A percentile compares a stretch with the other conserved stretches of the same genome.
phyloP scores from a whole-genome alignment of 2,329 filamentous ascomycete species.

The Tolypocladium paradoxum region DNA sequence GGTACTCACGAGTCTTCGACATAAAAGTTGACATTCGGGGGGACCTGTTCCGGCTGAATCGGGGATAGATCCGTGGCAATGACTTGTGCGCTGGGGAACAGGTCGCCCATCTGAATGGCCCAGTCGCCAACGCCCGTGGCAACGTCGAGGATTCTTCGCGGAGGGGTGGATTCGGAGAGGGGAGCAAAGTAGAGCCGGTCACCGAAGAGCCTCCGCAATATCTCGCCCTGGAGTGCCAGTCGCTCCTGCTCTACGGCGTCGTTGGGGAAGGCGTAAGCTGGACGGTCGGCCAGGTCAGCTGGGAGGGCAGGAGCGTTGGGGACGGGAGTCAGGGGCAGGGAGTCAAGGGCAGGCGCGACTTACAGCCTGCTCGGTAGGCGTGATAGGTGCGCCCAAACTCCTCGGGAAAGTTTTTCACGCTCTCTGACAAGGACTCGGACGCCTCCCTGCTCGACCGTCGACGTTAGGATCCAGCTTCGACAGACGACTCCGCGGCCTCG shows the following conservation, averaged over 20 bases:
- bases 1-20: conserved; percentile 49
- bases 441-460: conserved; percentile 7
- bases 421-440: conserved; percentile 29
- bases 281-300: conserved; percentile 1
- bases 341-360: conserved; percentile 10
- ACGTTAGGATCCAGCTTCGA: background rate
- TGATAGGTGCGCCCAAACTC: conserved; percentile 37
- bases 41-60: conserved; percentile 54
- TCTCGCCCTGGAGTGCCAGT: conserved; percentile 27
- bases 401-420: conserved; percentile 28
- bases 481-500: background rate
- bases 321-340: background rate
- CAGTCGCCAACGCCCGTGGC: conserved; percentile 42
- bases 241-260: conserved; percentile 31
- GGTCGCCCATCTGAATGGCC: conserved; percentile 57
- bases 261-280: conserved; percentile 37
- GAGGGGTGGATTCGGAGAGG: conserved; percentile 22
- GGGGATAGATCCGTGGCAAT: conserved; percentile 57
- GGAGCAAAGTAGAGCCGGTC: conserved; percentile 33
- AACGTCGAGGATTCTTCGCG: conserved; percentile 28
- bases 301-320: background rate
- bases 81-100: conserved; percentile 47
- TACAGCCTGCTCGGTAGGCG: conserved; percentile 35
- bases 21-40: conserved; percentile 63
- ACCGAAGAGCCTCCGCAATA: conserved; percentile 25